These are phyloP conservation scores for Rhodamnia argentea DNA, from an alignment of 345 rosid species.

Conservation along the genomic window DNA sequence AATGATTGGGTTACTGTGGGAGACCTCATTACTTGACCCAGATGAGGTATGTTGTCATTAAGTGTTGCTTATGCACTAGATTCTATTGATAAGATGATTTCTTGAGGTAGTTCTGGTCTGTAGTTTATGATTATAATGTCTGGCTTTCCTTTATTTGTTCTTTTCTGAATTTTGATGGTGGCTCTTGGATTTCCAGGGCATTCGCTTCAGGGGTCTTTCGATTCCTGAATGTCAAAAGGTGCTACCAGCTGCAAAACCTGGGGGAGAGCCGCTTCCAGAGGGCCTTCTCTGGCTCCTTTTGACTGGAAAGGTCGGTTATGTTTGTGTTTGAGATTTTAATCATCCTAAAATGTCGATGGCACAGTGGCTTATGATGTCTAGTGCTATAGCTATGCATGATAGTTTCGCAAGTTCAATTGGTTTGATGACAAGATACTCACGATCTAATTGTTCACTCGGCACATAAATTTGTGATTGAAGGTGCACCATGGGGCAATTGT, in stretches of 20 bases:
- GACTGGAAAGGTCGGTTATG: slow-evolving; percentile 75
- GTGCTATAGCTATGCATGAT: not conserved
- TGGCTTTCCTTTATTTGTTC: not conserved
- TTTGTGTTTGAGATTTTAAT: not conserved
- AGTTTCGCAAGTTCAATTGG: not conserved
- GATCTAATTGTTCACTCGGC: not conserved
- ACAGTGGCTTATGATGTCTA: not conserved
- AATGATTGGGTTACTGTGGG: slow-evolving; percentile 97
- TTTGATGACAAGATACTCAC: not conserved
- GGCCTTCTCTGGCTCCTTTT: slow-evolving; percentile 98
- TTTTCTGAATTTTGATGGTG: not conserved
- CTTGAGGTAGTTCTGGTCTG: not conserved
- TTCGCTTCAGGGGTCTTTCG: slow-evolving; percentile 86
- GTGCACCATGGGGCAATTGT: not conserved
- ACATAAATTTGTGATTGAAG: not conserved
- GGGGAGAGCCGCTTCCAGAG: slow-evolving; percentile 95
- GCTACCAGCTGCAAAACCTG: slow-evolving; percentile 78
- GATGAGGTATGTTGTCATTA: slow-evolving; percentile 53
- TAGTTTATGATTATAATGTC: not conserved
- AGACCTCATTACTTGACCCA: slow-evolving; percentile 92
- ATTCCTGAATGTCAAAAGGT: slow-evolving; percentile 97
- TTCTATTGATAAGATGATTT: not conserved
- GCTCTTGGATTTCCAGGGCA: slow-evolving; percentile 45
- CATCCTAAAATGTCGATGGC: not conserved
- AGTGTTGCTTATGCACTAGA: not conserved